These are phyloP conservation scores for Aspergillus brunneoviolaceus DNA, from an alignment of 2,329 filamentous ascomycete genomes.

Conservation along the genomic window DNA sequence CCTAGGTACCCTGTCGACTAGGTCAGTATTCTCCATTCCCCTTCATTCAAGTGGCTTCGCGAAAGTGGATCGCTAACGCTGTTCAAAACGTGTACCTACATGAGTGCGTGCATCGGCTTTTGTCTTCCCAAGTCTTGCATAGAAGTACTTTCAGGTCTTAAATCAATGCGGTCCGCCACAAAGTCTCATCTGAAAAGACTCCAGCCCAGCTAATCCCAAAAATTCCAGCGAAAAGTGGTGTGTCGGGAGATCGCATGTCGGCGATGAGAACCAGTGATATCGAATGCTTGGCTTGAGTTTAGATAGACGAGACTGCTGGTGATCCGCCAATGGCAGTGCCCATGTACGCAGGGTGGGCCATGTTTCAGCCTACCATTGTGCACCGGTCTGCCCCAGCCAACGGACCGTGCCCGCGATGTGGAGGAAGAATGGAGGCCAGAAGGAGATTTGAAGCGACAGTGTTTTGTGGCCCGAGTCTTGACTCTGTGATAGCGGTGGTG, in stretches of 20 bases:
- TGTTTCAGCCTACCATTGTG: conserved; percentile 14
- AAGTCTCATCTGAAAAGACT: not conserved
- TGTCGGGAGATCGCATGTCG: conserved; percentile 1
- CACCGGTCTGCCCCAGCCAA: conserved; percentile 14
- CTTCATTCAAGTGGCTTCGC: not conserved
- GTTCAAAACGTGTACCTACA: not conserved
- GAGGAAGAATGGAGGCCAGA: not conserved
- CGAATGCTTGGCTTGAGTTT: conserved; percentile 1
- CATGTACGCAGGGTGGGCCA: not conserved
- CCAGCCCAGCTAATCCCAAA: not conserved
- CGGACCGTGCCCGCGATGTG: conserved; percentile 16
- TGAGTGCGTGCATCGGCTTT: too few relatives aligned
- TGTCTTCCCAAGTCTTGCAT: not conserved
- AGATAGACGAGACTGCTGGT: not conserved
- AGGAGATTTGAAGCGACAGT: not conserved
- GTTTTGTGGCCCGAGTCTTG: not conserved
- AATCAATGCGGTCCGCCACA: not conserved
- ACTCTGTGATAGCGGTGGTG: not conserved
- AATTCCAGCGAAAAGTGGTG: not conserved
- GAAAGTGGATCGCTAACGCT: not conserved
- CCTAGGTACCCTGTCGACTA: not conserved
- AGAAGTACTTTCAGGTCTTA: not conserved
- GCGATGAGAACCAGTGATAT: not conserved
- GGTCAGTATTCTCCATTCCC: not conserved
- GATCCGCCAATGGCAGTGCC: not conserved